phyloP scores from a whole-genome alignment of 139 green algal species.

The Micractinium sp. region DNA sequence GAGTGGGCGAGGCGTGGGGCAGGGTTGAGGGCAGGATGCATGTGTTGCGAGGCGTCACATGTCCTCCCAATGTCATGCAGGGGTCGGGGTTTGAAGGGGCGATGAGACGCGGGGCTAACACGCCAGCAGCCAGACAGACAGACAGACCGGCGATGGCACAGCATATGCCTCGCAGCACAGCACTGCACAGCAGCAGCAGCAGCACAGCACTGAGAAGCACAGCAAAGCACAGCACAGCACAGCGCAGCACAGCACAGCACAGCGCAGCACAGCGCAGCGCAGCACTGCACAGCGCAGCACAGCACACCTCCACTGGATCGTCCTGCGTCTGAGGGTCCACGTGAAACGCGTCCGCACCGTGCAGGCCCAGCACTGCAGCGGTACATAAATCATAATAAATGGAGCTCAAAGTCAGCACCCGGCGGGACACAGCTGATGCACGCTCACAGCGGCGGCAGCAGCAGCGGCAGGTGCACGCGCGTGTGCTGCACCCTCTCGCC shows the following conservation, averaged over 20 bases:
- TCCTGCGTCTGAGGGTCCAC: conserved; percentile 26
- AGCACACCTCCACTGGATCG: conserved; percentile 23
- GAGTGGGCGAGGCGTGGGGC: no score
- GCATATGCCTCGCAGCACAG: background rate
- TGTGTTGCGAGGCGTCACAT: background rate
- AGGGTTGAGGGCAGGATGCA: background rate
- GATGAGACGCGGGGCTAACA: background rate
- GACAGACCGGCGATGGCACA: background rate
- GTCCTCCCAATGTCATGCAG: background rate
- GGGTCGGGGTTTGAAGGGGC: no score
- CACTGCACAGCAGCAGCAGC: background rate
- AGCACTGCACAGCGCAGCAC: background rate
- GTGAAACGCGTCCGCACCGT: conserved; percentile 25
- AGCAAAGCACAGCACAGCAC: no score
- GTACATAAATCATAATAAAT: background rate
- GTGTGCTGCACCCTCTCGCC: no score
- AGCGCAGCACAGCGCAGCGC: no score
- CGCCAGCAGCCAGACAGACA: background rate
- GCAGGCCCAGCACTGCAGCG: conserved; percentile 28
- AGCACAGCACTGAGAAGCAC: background rate
- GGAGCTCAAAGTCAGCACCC: no score
- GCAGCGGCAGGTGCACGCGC: background rate
- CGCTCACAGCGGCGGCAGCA: no score
- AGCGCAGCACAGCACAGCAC: background rate
- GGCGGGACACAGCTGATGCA: no score